Percentiles rank a stretch among this genome's conserved stretches.
phyloP scores from a whole-genome alignment of 2,329 filamentous ascomycete species.

The Neoscytalidium dimidiatum region DNA sequence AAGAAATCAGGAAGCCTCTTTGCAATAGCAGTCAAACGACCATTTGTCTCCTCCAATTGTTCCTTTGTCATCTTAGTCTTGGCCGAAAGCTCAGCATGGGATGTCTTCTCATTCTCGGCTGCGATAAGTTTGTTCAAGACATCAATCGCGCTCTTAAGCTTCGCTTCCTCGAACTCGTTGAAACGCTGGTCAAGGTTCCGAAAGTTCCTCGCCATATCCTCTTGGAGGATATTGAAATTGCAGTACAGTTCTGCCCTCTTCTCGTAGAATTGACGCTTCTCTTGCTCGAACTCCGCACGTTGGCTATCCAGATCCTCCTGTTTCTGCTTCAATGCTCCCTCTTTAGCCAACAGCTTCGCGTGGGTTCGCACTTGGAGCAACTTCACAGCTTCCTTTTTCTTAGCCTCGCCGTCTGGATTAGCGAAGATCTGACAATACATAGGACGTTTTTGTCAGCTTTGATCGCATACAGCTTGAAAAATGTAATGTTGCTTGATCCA shows the following conservation, averaged over 20 bases:
- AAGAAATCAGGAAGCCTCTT: neutral
- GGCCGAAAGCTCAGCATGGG: neutral
- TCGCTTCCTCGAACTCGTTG: neutral
- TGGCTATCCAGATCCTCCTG: neutral
- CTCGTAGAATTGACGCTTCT: neutral
- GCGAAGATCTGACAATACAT: neutral
- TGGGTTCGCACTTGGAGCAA: neutral
- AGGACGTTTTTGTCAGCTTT: neutral
- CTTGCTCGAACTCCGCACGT: neutral
- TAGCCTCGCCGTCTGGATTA: neutral
- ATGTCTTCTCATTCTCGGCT: neutral
- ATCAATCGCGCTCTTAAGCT: neutral
- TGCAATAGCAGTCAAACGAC: neutral
- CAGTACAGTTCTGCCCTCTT: neutral
- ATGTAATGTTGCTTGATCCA: no score
- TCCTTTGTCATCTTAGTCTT: neutral
- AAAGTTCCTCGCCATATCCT: neutral
- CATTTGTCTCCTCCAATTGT: neutral
- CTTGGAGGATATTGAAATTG: neutral
- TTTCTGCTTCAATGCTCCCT: neutral
- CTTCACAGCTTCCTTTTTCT: neutral
- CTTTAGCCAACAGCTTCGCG: neutral
- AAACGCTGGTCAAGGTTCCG: neutral
- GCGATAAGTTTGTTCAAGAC: neutral
- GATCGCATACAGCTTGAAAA: no score